Evolutionary conservation across 306 rosid species (phyloP).

Genomic region (Rosa persica): DNA sequence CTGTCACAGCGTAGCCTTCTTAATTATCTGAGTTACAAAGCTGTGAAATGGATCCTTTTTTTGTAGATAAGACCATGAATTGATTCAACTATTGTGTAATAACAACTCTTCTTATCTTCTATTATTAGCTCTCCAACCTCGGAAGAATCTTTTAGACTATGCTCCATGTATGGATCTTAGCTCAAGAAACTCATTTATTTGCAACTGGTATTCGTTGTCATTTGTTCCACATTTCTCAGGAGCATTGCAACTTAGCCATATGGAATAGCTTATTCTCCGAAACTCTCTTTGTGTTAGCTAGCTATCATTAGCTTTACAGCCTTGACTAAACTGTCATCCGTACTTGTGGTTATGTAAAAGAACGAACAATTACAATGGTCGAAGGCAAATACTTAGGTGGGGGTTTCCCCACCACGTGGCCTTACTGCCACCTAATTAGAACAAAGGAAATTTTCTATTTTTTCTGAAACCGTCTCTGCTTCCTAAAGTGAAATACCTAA

Average conservation of each 20-base stretch:
- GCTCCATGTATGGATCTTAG: not conserved
- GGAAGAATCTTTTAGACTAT: not conserved
- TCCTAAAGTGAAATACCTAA: no score
- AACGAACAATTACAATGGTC: no score
- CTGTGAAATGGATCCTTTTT: not conserved
- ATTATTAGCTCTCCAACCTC: not conserved
- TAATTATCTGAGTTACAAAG: not conserved
- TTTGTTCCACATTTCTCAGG: not conserved
- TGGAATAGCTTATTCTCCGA: not conserved
- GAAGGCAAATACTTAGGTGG: no score
- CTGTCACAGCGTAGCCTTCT: not conserved
- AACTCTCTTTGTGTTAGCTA: not conserved
- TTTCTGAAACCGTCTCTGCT: no score
- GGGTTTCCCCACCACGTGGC: no score
- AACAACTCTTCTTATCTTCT: not conserved
- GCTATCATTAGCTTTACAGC: not conserved
- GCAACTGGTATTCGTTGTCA: not conserved
- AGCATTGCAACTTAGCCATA: not conserved
- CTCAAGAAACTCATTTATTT: not conserved
- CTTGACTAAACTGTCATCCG: no score
- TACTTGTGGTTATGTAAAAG: no score
- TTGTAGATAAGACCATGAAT: not conserved
- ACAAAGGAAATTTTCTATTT: no score
- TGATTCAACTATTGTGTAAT: not conserved
- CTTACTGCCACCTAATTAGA: no score